Conservation (phyloP, 2,329 filamentous ascomycete genomes). For the Alternaria incomplexa region DNA sequence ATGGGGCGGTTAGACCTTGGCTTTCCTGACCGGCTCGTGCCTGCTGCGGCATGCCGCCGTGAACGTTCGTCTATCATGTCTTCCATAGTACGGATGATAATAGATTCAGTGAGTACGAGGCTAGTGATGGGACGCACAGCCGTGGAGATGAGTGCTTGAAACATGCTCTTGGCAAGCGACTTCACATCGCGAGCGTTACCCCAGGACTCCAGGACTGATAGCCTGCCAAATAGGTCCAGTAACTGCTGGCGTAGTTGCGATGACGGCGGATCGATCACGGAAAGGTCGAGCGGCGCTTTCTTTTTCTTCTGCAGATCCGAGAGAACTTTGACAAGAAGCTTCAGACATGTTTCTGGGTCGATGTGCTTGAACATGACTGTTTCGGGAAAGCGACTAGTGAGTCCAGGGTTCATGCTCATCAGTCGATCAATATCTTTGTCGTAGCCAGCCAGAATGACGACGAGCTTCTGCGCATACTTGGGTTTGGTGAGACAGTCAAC, state of each 20-base stretch:
- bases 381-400: conserved; percentile 70
- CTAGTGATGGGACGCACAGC: conserved; percentile 19
- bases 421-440: conserved; percentile 69
- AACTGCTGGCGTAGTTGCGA: conserved; percentile 21
- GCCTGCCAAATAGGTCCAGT: conserved; percentile 44
- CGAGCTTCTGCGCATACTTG: conserved; percentile 63
- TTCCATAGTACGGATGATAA: conserved; percentile 36
- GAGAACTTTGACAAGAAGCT: conserved; percentile 50
- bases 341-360: conserved; percentile 34
- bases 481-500: conserved; percentile 63
- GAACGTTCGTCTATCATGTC: conserved; percentile 45
- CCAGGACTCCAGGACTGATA: conserved; percentile 60
- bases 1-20: not conserved
- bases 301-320: conserved; percentile 24
- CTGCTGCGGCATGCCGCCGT: conserved; percentile 24
- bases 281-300: conserved; percentile 37
- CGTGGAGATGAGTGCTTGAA: conserved; percentile 40
- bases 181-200: conserved; percentile 69
- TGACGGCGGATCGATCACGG: conserved; percentile 29
- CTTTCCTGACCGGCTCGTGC: conserved; percentile 17
- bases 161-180: conserved; percentile 60
- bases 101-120: conserved; percentile 28
- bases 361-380: conserved; percentile 61
- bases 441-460: conserved; percentile 74
- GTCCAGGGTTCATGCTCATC: conserved; percentile 65